Evolutionary conservation across 129 eudicot genomes (phyloP).

Genomic region (Sambucus nigra): DNA sequence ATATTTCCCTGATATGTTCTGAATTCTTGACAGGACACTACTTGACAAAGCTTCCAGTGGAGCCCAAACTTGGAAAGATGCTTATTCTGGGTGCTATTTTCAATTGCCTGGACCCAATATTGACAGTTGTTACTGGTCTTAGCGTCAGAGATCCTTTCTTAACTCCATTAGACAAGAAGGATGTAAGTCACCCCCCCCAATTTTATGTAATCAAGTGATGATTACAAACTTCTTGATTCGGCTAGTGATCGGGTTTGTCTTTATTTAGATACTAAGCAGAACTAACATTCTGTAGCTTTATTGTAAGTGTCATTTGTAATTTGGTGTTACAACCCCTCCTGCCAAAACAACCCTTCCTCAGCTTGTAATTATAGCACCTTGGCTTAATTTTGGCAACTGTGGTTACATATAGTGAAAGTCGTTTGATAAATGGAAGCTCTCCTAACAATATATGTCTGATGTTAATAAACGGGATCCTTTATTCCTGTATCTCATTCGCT

Average conservation of each 20-base stretch:
- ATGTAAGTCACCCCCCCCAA: slow-evolving; percentile 38
- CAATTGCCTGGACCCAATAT: slow-evolving; percentile 78
- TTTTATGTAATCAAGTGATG: background rate
- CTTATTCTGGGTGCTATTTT: slow-evolving; percentile 73
- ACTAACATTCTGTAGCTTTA: too few relatives aligned
- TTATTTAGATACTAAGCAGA: too few relatives aligned
- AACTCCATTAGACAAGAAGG: slow-evolving; percentile 86
- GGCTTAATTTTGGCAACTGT: too few relatives aligned
- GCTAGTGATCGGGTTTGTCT: background rate
- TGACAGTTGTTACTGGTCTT: slow-evolving; percentile 85
- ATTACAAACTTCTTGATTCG: background rate
- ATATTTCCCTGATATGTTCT: background rate
- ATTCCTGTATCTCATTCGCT: too few relatives aligned
- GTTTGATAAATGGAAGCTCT: too few relatives aligned
- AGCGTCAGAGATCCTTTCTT: slow-evolving; percentile 93
- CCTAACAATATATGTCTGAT: too few relatives aligned
- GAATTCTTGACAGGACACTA: slow-evolving; percentile 53
- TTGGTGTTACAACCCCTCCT: too few relatives aligned
- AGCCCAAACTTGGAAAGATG: slow-evolving; percentile 98
- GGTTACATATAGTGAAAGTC: too few relatives aligned
- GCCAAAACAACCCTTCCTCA: too few relatives aligned
- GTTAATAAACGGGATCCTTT: too few relatives aligned
- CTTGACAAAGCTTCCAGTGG: slow-evolving; percentile 88
- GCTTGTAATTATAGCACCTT: too few relatives aligned
- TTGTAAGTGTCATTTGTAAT: too few relatives aligned